These are phyloP conservation scores for Huiozyma naganishii DNA, from an alignment of 805 yeast species.

Conservation along the genomic window DNA sequence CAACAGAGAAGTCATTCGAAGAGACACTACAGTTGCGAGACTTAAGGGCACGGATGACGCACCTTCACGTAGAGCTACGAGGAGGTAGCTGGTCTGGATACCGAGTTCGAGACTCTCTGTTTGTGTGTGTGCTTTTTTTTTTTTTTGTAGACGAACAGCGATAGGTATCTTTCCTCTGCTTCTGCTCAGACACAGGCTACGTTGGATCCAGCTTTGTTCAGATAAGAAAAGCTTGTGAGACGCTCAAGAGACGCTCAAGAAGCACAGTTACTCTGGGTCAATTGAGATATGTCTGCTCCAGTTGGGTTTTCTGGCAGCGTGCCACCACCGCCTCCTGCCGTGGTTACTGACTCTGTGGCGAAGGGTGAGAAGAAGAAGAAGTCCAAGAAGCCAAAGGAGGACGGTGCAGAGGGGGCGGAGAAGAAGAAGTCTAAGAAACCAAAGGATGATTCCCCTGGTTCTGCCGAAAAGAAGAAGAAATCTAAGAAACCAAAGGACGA, in stretches of 20 bases:
- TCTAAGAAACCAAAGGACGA: conserved; percentile 2
- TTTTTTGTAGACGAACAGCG: no score
- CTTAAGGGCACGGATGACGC: no score
- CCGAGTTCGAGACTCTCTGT: no score
- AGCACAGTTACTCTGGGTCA: not conserved
- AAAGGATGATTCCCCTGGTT: not conserved
- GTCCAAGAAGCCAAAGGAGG: conserved; percentile 1
- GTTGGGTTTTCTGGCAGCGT: no score
- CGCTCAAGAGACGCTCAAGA: not conserved
- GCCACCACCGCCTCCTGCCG: not conserved
- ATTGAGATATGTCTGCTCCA: not conserved
- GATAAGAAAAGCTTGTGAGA: not conserved
- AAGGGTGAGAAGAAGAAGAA: conserved; percentile 4
- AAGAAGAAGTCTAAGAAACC: conserved; percentile 3
- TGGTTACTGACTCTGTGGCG: not conserved
- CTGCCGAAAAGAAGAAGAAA: not conserved
- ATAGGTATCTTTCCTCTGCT: no score
- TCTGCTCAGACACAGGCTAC: no score
- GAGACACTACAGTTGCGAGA: no score
- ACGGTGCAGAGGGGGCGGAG: not conserved
- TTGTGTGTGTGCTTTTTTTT: no score
- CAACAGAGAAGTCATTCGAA: no score
- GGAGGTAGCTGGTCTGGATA: no score
- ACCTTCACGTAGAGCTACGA: no score
- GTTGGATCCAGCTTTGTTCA: no score